Percentiles rank a stretch among this genome's conserved stretches.
Conservation (phyloP, 345 rosid species). For the Punica granatum region DNA sequence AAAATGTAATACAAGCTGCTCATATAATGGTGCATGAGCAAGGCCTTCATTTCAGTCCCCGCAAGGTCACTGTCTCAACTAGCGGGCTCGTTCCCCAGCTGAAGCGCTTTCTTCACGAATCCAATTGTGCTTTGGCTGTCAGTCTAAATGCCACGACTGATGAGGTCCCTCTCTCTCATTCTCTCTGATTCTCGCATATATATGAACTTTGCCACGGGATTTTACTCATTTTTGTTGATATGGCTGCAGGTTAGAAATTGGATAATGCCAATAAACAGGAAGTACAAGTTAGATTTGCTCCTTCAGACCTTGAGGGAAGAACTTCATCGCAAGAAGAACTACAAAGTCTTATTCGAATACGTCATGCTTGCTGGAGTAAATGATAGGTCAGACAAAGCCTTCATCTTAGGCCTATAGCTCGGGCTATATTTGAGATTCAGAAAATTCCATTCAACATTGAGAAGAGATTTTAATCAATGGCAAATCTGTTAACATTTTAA, state of each 20-base stretch:
- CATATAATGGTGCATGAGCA: slow-evolving; percentile 77
- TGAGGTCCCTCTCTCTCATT: slow-evolving; percentile 46
- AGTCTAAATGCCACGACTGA: slow-evolving; percentile 95
- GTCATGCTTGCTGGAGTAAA: slow-evolving; percentile 90
- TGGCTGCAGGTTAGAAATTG: slow-evolving; percentile 76
- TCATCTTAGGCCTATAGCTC: not conserved
- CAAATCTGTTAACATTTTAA: not conserved
- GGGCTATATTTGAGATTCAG: not conserved
- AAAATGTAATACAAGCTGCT: slow-evolving; percentile 75
- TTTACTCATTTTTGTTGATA: not conserved
- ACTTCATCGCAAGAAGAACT: slow-evolving; percentile 47
- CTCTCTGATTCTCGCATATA: not conserved
- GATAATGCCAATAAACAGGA: slow-evolving; percentile 92
- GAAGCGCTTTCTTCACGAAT: slow-evolving; percentile 70
- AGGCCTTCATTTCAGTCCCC: slow-evolving; percentile 94
- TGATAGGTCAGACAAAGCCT: slow-evolving; percentile 47
- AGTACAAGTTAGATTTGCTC: slow-evolving; percentile 67
- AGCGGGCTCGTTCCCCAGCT: slow-evolving; percentile 95
- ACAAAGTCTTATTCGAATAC: slow-evolving; percentile 83
- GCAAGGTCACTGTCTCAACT: slow-evolving; percentile 87
- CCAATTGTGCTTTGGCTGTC: slow-evolving; percentile 80
- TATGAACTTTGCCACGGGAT: not conserved
- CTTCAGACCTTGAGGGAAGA: slow-evolving; percentile 73
- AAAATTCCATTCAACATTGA: not conserved
- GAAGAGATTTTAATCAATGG: not conserved